Base-by-base conservation (phyloP, 495 filamentous ascomycete genomes). In the Pseudevernia furfuracea region DNA sequence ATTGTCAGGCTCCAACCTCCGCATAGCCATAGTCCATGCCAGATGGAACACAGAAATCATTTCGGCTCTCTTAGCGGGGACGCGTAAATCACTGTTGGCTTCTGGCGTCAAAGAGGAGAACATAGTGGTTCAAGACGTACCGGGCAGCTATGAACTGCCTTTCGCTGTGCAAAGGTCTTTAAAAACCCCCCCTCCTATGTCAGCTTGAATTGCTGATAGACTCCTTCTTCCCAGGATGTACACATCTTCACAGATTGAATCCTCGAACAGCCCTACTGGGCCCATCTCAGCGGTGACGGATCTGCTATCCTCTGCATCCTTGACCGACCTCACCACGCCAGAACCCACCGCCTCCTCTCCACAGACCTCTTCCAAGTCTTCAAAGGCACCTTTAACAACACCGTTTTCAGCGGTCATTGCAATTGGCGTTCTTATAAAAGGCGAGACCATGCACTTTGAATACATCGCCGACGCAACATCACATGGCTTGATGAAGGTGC, bases 381-480 rank as follows among this genome's bases (percentile, higher is more conserved):
- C 76, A 25, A 74, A 78, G 58, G 78, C 82, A 32, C 85, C 76
- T 1, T 80, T 77, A 34, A 74, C 77, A 61, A 79, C 81, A 23
- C 85, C 90, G 12, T 97, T 97, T 73, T 91, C 97, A 72, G 92
- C 95, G 44, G 84, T 97, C 58, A 90, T 98, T 65, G 92, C 94
- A 62, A 92, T 98, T 68, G 94, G 94, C 57, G 92, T 96, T 48
- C 83, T 98, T 36, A 96, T 98, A 75, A 98, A 98, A 79, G 94
- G 94, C 68, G 89, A 95, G 72, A 98, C 94, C 23, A 96, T 96
- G 89, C 94, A 98, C 74, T 97, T 97, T 70, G 92, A 98, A 75
- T 96, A 97, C 74, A 97, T 97, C 65, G 81, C 92, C n/a, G 92
- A 96, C 66, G 86, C 89, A 44, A 90, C 93, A 28, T 89, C 85